Base-by-base conservation (phyloP, 495 filamentous ascomycete species). In the Elaphomyces granulatus region DNA sequence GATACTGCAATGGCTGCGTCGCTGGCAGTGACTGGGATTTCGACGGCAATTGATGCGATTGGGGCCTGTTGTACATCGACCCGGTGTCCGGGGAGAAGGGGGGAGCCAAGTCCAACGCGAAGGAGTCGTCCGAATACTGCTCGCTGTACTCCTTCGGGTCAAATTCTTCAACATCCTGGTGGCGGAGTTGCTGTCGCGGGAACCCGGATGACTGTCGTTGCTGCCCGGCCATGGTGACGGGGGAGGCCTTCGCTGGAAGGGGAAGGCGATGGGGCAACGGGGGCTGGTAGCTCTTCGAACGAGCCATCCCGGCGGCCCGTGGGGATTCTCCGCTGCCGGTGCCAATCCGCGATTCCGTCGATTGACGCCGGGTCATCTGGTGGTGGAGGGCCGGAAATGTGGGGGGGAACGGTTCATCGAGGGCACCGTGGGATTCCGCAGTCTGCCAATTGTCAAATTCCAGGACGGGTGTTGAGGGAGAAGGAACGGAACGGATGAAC, bases 401-500 rank as follows among this genome's bases (percentile, higher is more conserved):
- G 23, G 6, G 6, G 23, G 12, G 23, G 23, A 12, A 28, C 23
- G 23, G 12, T 28, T 28, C 23, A 43, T 58, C 52, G 32, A 54
- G 46, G 14, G 49, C 21, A 20, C 20, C 15, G 26, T 19, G 21
- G 16, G 35, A 48, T 45, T 68, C 64, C 58, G 64, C 56, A 58
- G 56, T 65, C 64, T 68, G 56, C 55, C 52, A 65, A 60, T 47
- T 60, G 59, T 66, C 60, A 68, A 66, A 23, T 28, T 63, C 60
- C 61, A 62, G 51, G 55, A 56, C 23, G 51, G 47, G 44, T 45
- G 34, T 42, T 51, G 45, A 44, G 30, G 18, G 9, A 36, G 17
- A 44, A 33, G 40, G 41, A 48, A 50, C 49, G 46, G 52, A 45
- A 43, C 43, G 39, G 46, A 44, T 41, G 42, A 45, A 49, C 45